Evolutionary conservation across 306 rosid genomes (phyloP).

Genomic region (Prunus padus): DNA sequence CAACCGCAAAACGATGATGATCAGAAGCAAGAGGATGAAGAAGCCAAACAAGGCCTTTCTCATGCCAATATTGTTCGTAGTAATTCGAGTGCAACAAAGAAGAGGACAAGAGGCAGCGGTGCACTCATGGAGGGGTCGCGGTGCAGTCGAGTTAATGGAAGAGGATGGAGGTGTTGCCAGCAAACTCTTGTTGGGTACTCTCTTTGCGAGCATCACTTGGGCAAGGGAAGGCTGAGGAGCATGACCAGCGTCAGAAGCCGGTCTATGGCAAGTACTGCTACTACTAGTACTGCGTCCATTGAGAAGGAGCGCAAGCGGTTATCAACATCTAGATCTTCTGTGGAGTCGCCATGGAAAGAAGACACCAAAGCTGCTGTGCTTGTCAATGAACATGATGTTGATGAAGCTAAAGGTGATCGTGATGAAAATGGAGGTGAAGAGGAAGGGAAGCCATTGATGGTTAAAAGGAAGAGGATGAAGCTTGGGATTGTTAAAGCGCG

Average conservation of each 20-base stretch:
- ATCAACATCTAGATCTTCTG: neutral
- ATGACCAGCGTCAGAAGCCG: slow-evolving; percentile 74
- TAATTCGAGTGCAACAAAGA: slow-evolving; percentile 28
- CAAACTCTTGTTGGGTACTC: slow-evolving; percentile 97
- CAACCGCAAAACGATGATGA: neutral
- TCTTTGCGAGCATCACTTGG: slow-evolving; percentile 94
- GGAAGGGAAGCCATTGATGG: slow-evolving; percentile 19
- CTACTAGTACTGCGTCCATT: neutral
- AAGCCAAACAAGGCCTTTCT: slow-evolving; percentile 5
- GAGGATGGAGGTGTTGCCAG: slow-evolving; percentile 96
- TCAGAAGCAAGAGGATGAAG: slow-evolving; percentile 1
- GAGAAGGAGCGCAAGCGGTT: neutral
- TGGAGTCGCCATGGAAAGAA: neutral
- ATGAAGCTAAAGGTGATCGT: neutral
- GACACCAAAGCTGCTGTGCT: slow-evolving; percentile 2
- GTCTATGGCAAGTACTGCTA: slow-evolving; percentile 10
- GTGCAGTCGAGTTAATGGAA: slow-evolving; percentile 99
- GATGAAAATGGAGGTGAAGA: slow-evolving; percentile 2
- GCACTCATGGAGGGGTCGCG: slow-evolving; percentile 88
- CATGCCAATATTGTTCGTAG: neutral
- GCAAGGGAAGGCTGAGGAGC: slow-evolving; percentile 86
- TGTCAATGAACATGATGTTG: neutral
- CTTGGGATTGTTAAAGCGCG: slow-evolving; percentile 85
- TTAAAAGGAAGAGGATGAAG: slow-evolving; percentile 44
- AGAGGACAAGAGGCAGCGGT: slow-evolving; percentile 45